Base-by-base conservation (phyloP, 495 filamentous ascomycete species). In the Stereocaulon alpinum region DNA sequence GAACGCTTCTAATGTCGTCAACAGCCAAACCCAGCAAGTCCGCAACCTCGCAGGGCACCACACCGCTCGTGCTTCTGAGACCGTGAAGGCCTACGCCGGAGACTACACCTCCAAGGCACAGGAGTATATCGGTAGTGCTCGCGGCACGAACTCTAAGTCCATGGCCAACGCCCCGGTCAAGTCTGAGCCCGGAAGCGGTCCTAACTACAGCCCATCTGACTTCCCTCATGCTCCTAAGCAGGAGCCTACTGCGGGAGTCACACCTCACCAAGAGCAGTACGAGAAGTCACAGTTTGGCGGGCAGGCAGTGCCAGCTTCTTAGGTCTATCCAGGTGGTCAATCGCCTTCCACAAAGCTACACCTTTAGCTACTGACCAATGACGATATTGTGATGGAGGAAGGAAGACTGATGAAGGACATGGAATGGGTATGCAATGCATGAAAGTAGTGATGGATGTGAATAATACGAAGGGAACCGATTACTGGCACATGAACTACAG, bases 71-170 rank as follows among this genome's bases (percentile, higher is more conserved):
- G 87, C 86, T 42, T 84, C 87, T 42, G 85, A 85, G 64, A 71
- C 85, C 53, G 83, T 89, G 70, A 89, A 88, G 77, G 80, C 86
- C 62, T 90, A 91, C 67, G 80, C 89, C 64, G 85, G 83, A 52
- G 87, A 94, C 66, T 91, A 93, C 72, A 85, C 87, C 56, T 75
- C 81, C 69, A 93, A 93, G 78, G 92, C 90, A 58, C 86, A 91
- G 70, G 82, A 82, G 57, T 81, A 89, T 72, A 82, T 86, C 47
- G 77, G 77, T 34, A 71, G 62, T 56, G 80, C 78, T 30, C 76
- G 77, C 32, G 76, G 74, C 63, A 73, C 69, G 55, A 71, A 69
- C 63, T 52, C 49, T 15, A 75, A 71, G 66, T 58, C 66, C 29
- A 61, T 61, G 7, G 53, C 74, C 63, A 77, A 76, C 64, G 66